Base-by-base conservation (phyloP, 352 stramenopile species). In the Thalassiosira livingstoniorum region DNA sequence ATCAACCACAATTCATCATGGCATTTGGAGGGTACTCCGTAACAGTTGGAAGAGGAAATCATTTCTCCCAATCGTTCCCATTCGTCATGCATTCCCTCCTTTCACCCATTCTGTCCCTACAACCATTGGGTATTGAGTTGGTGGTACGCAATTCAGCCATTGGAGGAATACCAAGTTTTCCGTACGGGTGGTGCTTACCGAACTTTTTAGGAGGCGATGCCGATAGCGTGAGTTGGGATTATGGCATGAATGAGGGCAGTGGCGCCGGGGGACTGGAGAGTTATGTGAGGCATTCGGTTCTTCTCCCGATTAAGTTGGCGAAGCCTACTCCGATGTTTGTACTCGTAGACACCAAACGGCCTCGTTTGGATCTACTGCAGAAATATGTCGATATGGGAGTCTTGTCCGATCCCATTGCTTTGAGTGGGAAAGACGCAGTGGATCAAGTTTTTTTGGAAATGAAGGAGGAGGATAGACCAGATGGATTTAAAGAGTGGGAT, bases 21-120 rank as follows among this genome's bases (percentile, higher is more conserved):
- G 80, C 88, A 7, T 95, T 95, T 86, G 91, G 68, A 57, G 91
- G 91, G 68, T 95, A 95, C 64, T 91, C 82, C 31, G 91, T 95
- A 1, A 94, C 91, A 4, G 86, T 89, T 2, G 91, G 91, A 34
- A 35, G 87, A 53, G 91, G 91, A 15, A 95, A 94, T 80, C 62
- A 85, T 35, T 91, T 92, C 67, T 11, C 82, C 23, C 85, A 95
- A 72, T 90, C 85, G 0, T 95, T 87, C 74, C 89, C 89, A 13
- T 91, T 93, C 75, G 75, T 92, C 0, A 57, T 93, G 51, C 42
- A 90, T 76, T 53, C 63, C 23, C 66, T 93, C 18, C 47, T 93
- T 4, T 35, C 82, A 51, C 76, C 76, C 5, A 13, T 89, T 27
- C 66, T 94, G 0, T 13, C 78, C 73, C 57, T 73, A 58, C 68